These are phyloP conservation scores for Globisporangium canariense DNA, from an alignment of 352 stramenopile genomes.

Conservation along the genomic window DNA sequence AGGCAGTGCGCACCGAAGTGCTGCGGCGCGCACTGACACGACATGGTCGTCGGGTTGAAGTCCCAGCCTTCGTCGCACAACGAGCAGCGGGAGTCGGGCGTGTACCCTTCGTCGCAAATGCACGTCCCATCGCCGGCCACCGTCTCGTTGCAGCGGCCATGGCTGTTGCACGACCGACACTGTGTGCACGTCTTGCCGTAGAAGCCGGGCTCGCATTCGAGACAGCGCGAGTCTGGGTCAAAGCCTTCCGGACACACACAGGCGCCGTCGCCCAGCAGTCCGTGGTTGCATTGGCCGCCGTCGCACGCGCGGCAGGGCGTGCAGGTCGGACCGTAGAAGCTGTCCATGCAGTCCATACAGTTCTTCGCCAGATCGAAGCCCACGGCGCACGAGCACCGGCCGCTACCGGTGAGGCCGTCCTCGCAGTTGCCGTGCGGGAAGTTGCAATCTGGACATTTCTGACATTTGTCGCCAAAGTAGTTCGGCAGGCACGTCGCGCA, in stretches of 20 bases:
- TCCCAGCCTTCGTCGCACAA: conserved; percentile 84
- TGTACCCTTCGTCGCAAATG: conserved; percentile 86
- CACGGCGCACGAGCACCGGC: conserved; percentile 81
- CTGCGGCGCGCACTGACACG: conserved; percentile 78
- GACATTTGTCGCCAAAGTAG: conserved; percentile 70
- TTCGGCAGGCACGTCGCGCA: conserved; percentile 77
- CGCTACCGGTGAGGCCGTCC: conserved; percentile 72
- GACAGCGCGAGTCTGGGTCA: conserved; percentile 62
- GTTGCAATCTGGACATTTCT: conserved; percentile 78
- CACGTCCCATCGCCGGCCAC: conserved; percentile 61
- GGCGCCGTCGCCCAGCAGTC: conserved; percentile 64
- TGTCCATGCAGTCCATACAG: conserved; percentile 83
- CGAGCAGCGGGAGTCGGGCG: conserved; percentile 62
- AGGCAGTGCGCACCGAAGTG: conserved; percentile 78
- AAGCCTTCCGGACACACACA: conserved; percentile 85
- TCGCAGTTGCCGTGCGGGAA: conserved; percentile 84
- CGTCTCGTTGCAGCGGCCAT: conserved; percentile 78
- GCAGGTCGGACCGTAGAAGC: conserved; percentile 74
- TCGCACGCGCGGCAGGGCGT: conserved; percentile 79
- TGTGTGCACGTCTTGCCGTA: conserved; percentile 76
- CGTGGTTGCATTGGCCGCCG: conserved; percentile 76
- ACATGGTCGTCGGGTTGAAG: conserved; percentile 86
- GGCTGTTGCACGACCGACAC: conserved; percentile 81
- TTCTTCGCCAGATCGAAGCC: conserved; percentile 68
- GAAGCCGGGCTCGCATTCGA: conserved; percentile 65